Evolutionary conservation across 2,329 filamentous ascomycete species (phyloP).

Genomic region (Penicillium verrucosum): DNA sequence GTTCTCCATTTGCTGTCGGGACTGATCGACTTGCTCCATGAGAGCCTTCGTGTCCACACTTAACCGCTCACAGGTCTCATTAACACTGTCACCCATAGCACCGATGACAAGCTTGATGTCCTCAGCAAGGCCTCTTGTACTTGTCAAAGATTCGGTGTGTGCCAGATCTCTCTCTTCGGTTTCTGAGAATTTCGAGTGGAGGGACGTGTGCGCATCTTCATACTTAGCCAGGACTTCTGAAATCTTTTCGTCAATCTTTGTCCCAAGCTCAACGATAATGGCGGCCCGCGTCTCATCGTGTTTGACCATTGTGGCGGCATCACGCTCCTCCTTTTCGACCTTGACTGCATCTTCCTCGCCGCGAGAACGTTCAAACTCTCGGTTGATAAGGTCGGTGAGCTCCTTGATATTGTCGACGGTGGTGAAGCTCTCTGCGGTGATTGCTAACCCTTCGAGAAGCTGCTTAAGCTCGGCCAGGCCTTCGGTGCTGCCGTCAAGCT

Average conservation of each 20-base stretch:
- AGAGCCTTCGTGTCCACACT: constrained; percentile 83
- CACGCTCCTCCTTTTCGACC: constrained; percentile 67
- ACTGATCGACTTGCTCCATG: constrained; percentile 76
- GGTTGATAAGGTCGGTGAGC: constrained; percentile 70
- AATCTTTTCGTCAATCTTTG: constrained; percentile 72
- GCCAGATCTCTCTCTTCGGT: constrained; percentile 70
- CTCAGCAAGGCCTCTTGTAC: constrained; percentile 76
- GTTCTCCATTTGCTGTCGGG: constrained; percentile 72
- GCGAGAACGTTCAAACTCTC: constrained; percentile 83
- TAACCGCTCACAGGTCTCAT: constrained; percentile 81
- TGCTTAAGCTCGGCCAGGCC: constrained; percentile 59
- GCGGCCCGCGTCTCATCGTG: constrained; percentile 58
- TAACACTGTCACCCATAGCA: constrained; percentile 75
- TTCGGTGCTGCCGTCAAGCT: constrained; percentile 70
- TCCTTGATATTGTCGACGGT: constrained; percentile 64
- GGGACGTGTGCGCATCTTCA: constrained; percentile 72
- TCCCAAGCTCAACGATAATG: constrained; percentile 52
- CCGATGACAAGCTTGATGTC: constrained; percentile 85
- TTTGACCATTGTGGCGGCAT: constrained; percentile 55
- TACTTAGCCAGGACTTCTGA: constrained; percentile 80
- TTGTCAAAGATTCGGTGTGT: constrained; percentile 69
- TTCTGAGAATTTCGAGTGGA: constrained; percentile 70
- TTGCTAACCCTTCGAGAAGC: constrained; percentile 66
- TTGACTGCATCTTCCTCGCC: constrained; percentile 75
- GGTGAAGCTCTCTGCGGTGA: constrained; percentile 48